A percentile compares a stretch with the other conserved stretches of the same genome.
Conservation (phyloP, 768 basidiomycete genomes). For the Lentinula detonsa region DNA sequence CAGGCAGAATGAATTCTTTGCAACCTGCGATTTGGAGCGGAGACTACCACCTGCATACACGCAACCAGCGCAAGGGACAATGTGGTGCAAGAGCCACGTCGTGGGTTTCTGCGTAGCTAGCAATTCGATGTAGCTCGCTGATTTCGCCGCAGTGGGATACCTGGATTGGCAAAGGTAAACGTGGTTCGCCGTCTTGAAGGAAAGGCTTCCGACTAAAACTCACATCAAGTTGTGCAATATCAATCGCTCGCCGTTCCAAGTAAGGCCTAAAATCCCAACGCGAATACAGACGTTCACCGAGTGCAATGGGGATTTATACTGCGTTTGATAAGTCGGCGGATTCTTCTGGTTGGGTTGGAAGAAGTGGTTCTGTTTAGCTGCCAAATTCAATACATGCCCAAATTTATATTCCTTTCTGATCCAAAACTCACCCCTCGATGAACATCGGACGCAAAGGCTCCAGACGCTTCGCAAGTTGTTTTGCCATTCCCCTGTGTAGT, state of each 20-base stretch:
- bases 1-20: neutral
- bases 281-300: slow-evolving; percentile 61
- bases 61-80: slow-evolving; percentile 66
- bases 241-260: slow-evolving; percentile 56
- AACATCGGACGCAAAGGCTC: slow-evolving; percentile 58
- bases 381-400: neutral
- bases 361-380: slow-evolving; percentile 39
- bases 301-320: slow-evolving; percentile 52
- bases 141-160: slow-evolving; percentile 59
- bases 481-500: slow-evolving; percentile 64
- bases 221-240: slow-evolving; percentile 69
- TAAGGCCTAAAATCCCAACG: slow-evolving; percentile 61
- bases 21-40: slow-evolving; percentile 51
- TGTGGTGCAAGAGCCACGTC: slow-evolving; percentile 71
- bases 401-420: neutral
- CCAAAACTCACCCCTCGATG: slow-evolving; percentile 43
- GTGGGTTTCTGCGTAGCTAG: slow-evolving; percentile 56
- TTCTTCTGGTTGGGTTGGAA: slow-evolving; percentile 57
- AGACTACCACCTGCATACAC: slow-evolving; percentile 56
- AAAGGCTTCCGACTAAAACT: slow-evolving; percentile 2
- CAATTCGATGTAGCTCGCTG: slow-evolving; percentile 50
- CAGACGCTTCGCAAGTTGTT: slow-evolving; percentile 55
- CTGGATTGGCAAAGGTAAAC: slow-evolving; percentile 17
- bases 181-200: neutral
- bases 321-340: slow-evolving; percentile 47